phyloP scores from a whole-genome alignment of 768 basidiomycete species.

The Russula foetens region DNA sequence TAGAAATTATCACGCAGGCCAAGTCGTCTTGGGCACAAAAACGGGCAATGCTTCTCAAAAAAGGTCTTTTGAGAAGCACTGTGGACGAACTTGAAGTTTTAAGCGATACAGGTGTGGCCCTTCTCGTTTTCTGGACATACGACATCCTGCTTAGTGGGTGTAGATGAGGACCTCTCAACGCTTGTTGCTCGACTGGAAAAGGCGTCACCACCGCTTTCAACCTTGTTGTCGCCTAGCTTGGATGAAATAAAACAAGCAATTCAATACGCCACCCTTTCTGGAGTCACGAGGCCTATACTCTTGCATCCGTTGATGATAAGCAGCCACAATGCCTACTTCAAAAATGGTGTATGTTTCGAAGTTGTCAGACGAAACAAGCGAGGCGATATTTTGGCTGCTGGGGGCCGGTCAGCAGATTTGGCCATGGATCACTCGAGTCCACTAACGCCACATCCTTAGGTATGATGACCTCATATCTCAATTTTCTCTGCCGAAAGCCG shows the following conservation, averaged over 20 bases:
- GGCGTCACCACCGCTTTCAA: conserved; percentile 44
- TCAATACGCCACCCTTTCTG: conserved; percentile 49
- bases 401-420: conserved; percentile 51
- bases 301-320: conserved; percentile 73
- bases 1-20: conserved; percentile 56
- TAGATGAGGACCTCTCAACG: conserved; percentile 58
- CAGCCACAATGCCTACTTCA: conserved; percentile 55
- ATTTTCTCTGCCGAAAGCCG: conserved; percentile 48
- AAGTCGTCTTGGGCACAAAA: conserved; percentile 65
- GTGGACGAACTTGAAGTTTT: conserved; percentile 71
- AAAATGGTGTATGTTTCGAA: conserved; percentile 68
- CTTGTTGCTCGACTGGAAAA: conserved; percentile 51
- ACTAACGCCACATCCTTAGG: conserved; percentile 29
- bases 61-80: conserved; percentile 55
- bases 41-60: conserved; percentile 58
- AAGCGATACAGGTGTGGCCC: conserved; percentile 44
- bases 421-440: background rate
- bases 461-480: conserved; percentile 65
- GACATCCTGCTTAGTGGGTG: background rate
- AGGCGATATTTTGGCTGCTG: conserved; percentile 67
- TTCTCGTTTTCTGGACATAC: too few species aligned
- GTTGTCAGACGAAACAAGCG: conserved; percentile 60
- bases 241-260: conserved; percentile 59
- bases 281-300: conserved; percentile 52
- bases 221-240: conserved; percentile 41